phyloP scores from a whole-genome alignment of 495 filamentous ascomycete genomes.

The Ramalina intermedia region DNA sequence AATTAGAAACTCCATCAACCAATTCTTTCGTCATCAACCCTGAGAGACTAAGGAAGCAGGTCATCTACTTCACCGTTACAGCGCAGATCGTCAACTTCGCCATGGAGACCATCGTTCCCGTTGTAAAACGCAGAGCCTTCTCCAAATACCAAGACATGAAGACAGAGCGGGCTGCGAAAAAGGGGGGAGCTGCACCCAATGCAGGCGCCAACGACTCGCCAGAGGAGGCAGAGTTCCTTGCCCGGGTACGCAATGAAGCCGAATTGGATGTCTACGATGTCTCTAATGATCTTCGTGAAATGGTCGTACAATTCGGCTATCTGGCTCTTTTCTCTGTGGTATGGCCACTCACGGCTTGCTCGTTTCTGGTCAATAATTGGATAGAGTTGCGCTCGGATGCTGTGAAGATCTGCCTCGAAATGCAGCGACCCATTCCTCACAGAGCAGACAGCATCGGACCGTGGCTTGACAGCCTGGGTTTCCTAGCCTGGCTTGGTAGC shows the following conservation, averaged over 20 bases:
- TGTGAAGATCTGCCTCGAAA: slow-evolving; percentile 83
- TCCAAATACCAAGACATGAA: slow-evolving; percentile 55
- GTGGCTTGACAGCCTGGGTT: slow-evolving; percentile 77
- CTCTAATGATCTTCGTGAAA: slow-evolving; percentile 76
- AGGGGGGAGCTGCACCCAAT: slow-evolving; percentile 21
- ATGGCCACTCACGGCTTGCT: slow-evolving; percentile 80
- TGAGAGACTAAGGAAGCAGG: slow-evolving; percentile 70
- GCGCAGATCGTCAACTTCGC: slow-evolving; percentile 82
- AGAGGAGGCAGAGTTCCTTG: slow-evolving; percentile 64
- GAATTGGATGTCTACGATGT: slow-evolving; percentile 79
- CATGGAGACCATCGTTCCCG: slow-evolving; percentile 77
- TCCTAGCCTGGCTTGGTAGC: slow-evolving; percentile 84
- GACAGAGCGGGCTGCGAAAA: slow-evolving; percentile 36
- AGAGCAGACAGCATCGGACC: slow-evolving; percentile 88
- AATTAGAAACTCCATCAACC: slow-evolving; percentile 40
- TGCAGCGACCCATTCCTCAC: slow-evolving; percentile 73
- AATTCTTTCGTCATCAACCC: slow-evolving; percentile 69
- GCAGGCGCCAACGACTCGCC: slow-evolving; percentile 39
- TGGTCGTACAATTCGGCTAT: slow-evolving; percentile 92
- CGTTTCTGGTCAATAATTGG: slow-evolving; percentile 95
- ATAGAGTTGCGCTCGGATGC: slow-evolving; percentile 86
- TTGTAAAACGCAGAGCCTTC: slow-evolving; percentile 53
- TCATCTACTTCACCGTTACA: slow-evolving; percentile 94
- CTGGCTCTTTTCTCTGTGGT: slow-evolving; percentile 84
- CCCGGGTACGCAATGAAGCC: slow-evolving; percentile 74